A percentile compares a stretch with the other conserved stretches of the same genome.
phyloP scores from a whole-genome alignment of 2,329 filamentous ascomycete species.

The Phaeoacremonium minimum region DNA sequence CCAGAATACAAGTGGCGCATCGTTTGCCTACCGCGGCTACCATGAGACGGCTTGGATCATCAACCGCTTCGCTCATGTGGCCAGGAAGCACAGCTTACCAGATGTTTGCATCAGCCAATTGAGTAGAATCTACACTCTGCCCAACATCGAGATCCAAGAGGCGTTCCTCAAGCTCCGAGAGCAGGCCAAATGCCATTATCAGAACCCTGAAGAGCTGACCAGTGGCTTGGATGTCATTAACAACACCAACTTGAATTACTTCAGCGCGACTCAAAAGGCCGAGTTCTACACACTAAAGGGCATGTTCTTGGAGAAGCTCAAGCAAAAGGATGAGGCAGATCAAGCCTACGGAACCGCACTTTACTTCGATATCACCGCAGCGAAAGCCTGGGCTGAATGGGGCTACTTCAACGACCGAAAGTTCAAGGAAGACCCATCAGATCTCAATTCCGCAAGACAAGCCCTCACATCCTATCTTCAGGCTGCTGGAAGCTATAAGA shows the following conservation, averaged over 20 bases:
- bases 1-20: conserved; percentile 81
- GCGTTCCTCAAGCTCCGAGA: conserved; percentile 98
- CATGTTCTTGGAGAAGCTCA: conserved; percentile 96
- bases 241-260: conserved; percentile 98
- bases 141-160: conserved; percentile 99
- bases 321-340: conserved; percentile 86
- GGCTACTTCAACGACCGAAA: conserved; percentile 95
- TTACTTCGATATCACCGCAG: conserved; percentile 91
- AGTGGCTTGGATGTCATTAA: conserved; percentile 97
- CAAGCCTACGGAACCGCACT: conserved; percentile 91
- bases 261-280: conserved; percentile 91
- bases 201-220: conserved; percentile 87
- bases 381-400: conserved; percentile 99
- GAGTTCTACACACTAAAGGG: conserved; percentile 99
- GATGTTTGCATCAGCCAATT: conserved; percentile 97
- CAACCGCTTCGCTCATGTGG: conserved; percentile 96
- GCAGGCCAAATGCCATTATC: conserved; percentile 97
- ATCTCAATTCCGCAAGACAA: conserved; percentile 80
- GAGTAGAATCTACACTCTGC: conserved; percentile 95
- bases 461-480: conserved; percentile 95
- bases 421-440: conserved; percentile 84
- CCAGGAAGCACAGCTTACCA: conserved; percentile 91
- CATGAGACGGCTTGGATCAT: conserved; percentile 99
- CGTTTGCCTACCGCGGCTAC: conserved; percentile 93
- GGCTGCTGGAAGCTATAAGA: conserved; percentile 94